Conservation (phyloP, 2,329 filamentous ascomycete genomes). For the Ophiocordyceps robertsii region DNA sequence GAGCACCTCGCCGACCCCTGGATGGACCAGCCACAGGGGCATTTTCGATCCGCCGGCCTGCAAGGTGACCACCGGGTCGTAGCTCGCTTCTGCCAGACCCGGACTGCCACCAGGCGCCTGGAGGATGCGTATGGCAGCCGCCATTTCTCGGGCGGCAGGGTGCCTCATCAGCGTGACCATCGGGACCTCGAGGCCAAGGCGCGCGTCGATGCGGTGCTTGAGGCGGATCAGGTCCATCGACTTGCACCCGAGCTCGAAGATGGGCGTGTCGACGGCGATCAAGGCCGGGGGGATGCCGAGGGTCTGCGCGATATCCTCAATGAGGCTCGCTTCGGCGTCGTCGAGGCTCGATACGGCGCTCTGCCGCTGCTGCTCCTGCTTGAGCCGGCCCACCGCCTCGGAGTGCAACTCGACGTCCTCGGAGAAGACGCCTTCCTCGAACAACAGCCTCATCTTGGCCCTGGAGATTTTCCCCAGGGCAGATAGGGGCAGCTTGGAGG, state of each 20-base stretch:
- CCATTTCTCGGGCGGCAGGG: slow-evolving; percentile 5
- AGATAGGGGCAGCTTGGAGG: slow-evolving; percentile 7
- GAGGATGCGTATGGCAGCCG: too few species aligned
- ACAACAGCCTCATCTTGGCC: slow-evolving; percentile 14
- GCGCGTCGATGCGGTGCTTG: slow-evolving; percentile 15
- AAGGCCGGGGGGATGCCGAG: not conserved
- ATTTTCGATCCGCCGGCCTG: slow-evolving; percentile 15
- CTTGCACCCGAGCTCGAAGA: slow-evolving; percentile 20
- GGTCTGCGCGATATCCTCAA: not conserved
- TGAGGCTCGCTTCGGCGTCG: not conserved
- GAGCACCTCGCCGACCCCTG: slow-evolving; percentile 27
- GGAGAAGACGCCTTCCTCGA: slow-evolving; percentile 1
- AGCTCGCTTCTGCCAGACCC: not conserved
- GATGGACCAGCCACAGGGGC: slow-evolving; percentile 27
- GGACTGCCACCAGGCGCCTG: too few species aligned
- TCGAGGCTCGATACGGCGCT: not conserved
- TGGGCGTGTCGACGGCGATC: slow-evolving; percentile 9
- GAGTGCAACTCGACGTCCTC: not conserved
- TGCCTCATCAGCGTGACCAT: slow-evolving; percentile 23
- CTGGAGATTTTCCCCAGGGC: slow-evolving; percentile 27
- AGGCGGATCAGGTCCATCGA: slow-evolving; percentile 28
- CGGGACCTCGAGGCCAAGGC: slow-evolving; percentile 9
- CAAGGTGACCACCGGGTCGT: slow-evolving; percentile 8
- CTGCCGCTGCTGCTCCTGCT: too few species aligned
- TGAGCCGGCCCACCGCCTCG: not conserved